Percentiles rank a stretch among this genome's conserved stretches.
Evolutionary conservation across 2,329 filamentous ascomycete species (phyloP).

Genomic region (Microcyclosporella mali): DNA sequence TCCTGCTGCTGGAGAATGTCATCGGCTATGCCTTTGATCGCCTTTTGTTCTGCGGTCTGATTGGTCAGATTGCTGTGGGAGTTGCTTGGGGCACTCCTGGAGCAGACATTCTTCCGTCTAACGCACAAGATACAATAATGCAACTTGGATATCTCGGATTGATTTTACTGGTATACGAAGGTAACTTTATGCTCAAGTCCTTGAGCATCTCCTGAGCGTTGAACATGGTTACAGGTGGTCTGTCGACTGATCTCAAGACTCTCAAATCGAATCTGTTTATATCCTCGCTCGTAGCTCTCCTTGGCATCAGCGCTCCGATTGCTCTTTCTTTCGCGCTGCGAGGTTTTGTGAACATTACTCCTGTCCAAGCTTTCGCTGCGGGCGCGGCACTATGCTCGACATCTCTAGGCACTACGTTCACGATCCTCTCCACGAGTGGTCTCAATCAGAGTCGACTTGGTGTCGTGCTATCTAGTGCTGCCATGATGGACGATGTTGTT

Average conservation of each 20-base stretch:
- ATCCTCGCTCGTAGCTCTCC: conserved; percentile 57
- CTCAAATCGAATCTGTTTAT: conserved; percentile 56
- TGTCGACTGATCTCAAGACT: conserved; percentile 49
- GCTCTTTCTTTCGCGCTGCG: conserved; percentile 58
- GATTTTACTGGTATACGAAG: conserved; percentile 67
- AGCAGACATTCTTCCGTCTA: conserved; percentile 50
- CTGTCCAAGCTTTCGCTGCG: conserved; percentile 62
- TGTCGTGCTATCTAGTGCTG: conserved; percentile 62
- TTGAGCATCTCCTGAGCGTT: neutral
- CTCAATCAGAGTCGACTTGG: conserved; percentile 51
- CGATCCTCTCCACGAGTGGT: conserved; percentile 56
- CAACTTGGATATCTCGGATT: conserved; percentile 67
- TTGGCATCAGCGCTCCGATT: conserved; percentile 60
- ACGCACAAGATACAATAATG: conserved; percentile 51
- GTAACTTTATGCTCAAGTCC: conserved; percentile 32
- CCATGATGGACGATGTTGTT: conserved; percentile 77
- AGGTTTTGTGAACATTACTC: conserved; percentile 45
- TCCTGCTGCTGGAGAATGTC: conserved; percentile 41
- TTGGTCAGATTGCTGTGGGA: conserved; percentile 66
- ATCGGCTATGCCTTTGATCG: conserved; percentile 20
- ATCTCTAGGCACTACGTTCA: conserved; percentile 65
- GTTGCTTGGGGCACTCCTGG: conserved; percentile 65
- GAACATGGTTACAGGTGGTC: conserved; percentile 42
- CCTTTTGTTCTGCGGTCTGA: conserved; percentile 48
- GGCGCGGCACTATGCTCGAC: conserved; percentile 70